phyloP scores from a whole-genome alignment of 2,329 filamentous ascomycete species.

The Fulvia fulva region DNA sequence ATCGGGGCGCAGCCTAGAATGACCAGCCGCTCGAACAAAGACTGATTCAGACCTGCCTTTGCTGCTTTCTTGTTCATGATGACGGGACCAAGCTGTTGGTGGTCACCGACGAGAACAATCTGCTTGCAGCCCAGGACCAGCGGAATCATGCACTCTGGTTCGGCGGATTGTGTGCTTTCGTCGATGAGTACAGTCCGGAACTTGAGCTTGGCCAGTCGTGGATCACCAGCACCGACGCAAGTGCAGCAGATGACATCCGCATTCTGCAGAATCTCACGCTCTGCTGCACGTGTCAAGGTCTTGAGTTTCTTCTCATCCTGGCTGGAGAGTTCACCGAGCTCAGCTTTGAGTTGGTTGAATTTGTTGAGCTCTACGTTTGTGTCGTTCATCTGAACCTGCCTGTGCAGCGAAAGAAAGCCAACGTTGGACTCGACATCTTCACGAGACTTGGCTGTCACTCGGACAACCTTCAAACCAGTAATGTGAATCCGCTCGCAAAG shows the following conservation, averaged over 20 bases:
- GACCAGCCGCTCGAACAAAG: slow-evolving; percentile 94
- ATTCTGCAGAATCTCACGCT: slow-evolving; percentile 90
- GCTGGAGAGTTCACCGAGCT: slow-evolving; percentile 85
- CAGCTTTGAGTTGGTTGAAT: slow-evolving; percentile 85
- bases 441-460: slow-evolving; percentile 95
- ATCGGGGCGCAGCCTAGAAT: slow-evolving; percentile 88
- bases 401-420: slow-evolving; percentile 88
- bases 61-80: slow-evolving; percentile 99
- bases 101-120: slow-evolving; percentile 95
- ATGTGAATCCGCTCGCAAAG: slow-evolving; percentile 94
- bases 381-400: slow-evolving; percentile 94
- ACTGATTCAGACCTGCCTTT: slow-evolving; percentile 95
- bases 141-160: slow-evolving; percentile 98
- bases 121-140: slow-evolving; percentile 97
- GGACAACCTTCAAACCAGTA: slow-evolving; percentile 92
- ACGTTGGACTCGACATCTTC: slow-evolving; percentile 99
- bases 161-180: slow-evolving; percentile 95
- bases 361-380: slow-evolving; percentile 92
- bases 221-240: slow-evolving; percentile 94
- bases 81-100: slow-evolving; percentile 95
- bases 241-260: slow-evolving; percentile 99
- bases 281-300: slow-evolving; percentile 85
- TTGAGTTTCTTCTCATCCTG: slow-evolving; percentile 99
- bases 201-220: slow-evolving; percentile 92
- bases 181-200: slow-evolving; percentile 98